Evolutionary conservation across 2,329 filamentous ascomycete genomes (phyloP), one percentile per base, ranked within the genome.

Genomic region (Anisogramma anomala): DNA sequence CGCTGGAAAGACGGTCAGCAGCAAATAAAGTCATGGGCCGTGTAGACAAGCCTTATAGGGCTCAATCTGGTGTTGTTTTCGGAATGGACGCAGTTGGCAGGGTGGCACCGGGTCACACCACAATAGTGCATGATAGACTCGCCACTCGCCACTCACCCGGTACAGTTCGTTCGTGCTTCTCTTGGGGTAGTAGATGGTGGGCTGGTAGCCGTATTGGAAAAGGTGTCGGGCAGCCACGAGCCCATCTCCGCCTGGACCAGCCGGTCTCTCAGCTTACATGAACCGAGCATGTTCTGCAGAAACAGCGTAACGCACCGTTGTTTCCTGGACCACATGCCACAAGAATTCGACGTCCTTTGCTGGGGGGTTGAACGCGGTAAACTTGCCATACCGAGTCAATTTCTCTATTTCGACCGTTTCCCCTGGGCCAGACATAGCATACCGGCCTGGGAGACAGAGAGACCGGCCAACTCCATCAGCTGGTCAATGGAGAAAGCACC

Each of bases 151-250:
- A 52, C 62, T 51, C 61, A 86, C 84, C 66, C 84, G 75, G 57
- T 94, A 96, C 3, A 96, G 70, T 36, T 94, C 87, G 50, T 87
- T 89, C 58, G 89, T 91, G 59, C 81, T 80, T 41, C 85, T 77
- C 61, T 96, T 96, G 1, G 91, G 91, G 55, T 94, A 96, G 66
- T 91, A 96, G 33, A 98, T 70, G 7, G 77, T 82, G 3, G 89
- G 88, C 18, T 75, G 74, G 63, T 96, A 98, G 47, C 91, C 89
- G 58, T 93, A 96, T 56, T 94, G 84, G 58, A 77, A 78, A 4
- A 98, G 73, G 61, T 98, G 91, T 19, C 91, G 79, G 39, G 91
- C 91, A 35, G 89, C 88, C 20, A 98, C 91, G 3, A 98, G 75
- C 2, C 91, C 91, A 60, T 98, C 91, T 27, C 91, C 91, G 48